Evolutionary conservation across 768 basidiomycete species (phyloP).

Genomic region (Podaxis pistillaris): DNA sequence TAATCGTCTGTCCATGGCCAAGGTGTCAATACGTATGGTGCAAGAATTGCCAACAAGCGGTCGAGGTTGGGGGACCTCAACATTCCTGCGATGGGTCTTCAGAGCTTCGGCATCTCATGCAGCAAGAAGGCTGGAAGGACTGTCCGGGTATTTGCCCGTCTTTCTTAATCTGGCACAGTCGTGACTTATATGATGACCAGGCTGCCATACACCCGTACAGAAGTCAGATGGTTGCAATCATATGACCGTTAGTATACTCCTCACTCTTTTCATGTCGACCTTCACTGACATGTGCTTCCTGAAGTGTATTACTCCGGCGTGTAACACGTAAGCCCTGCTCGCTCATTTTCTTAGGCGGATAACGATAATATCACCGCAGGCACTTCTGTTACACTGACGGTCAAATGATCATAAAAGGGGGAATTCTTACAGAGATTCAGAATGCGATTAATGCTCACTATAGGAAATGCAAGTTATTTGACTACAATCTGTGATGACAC

Average conservation of each 20-base stretch:
- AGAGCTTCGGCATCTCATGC: constrained; percentile 24
- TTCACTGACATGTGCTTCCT: not conserved
- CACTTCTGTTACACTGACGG: constrained; percentile 60
- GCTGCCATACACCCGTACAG: constrained; percentile 47
- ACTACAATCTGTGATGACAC: not conserved
- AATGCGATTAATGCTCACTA: constrained; percentile 5
- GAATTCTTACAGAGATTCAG: constrained; percentile 3
- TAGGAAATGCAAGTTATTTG: constrained; percentile 5
- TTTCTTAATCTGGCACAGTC: not conserved
- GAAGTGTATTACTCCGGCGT: constrained; percentile 55
- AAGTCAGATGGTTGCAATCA: constrained; percentile 57
- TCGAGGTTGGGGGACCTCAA: constrained; percentile 11
- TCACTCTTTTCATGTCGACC: not conserved
- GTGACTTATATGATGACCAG: constrained; percentile 20
- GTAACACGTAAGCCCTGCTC: constrained; percentile 39
- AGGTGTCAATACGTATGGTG: constrained; percentile 24
- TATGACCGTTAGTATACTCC: constrained; percentile 44
- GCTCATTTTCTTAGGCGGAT: not conserved
- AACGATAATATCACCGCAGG: constrained; percentile 15
- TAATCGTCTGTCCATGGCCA: constrained; percentile 24
- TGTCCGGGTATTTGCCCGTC: constrained; percentile 49
- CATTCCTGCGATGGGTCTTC: constrained; percentile 25
- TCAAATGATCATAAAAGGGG: constrained; percentile 35
- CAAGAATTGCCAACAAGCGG: constrained; percentile 21
- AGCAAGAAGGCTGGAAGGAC: constrained; percentile 26